phyloP scores from a whole-genome alignment of 768 basidiomycete species.

The Tricholoma flavovirens region DNA sequence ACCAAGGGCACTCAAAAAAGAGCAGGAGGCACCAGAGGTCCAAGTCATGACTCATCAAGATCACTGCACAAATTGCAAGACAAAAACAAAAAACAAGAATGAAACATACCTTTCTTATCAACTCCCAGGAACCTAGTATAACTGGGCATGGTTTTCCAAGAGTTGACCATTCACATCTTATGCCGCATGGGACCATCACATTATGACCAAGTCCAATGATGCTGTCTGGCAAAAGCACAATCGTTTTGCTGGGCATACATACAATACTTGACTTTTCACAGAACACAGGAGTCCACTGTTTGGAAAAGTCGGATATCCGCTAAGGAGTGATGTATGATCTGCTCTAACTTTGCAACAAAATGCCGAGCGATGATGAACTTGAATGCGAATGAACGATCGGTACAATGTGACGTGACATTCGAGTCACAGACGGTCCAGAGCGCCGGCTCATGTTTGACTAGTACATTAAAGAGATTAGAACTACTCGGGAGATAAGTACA shows the following conservation, averaged over 20 bases:
- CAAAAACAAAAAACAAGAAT: not conserved
- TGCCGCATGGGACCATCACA: conserved; percentile 7
- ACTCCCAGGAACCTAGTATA: conserved; percentile 13
- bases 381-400: too few relatives aligned
- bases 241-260: conserved; percentile 13
- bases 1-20: too few relatives aligned
- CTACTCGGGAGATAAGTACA: conserved; percentile 2
- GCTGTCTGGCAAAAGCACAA: conserved; percentile 12
- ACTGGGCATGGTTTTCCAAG: conserved; percentile 13
- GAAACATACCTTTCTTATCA: conserved; percentile 15
- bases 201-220: conserved; percentile 11
- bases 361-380: too few relatives aligned
- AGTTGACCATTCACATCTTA: conserved; percentile 17
- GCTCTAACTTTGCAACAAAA: not conserved
- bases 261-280: conserved; percentile 1
- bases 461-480: conserved; percentile 3
- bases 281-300: not conserved
- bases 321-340: not conserved
- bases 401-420: not conserved
- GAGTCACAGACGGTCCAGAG: too few relatives aligned
- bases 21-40: too few relatives aligned
- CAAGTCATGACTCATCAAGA: too few relatives aligned
- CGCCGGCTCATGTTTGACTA: too few relatives aligned
- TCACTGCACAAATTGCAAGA: too few relatives aligned
- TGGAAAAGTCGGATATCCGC: conserved; percentile 2